phyloP scores from a whole-genome alignment of 2,329 filamentous ascomycete genomes.

The Xylariaceae sp. region DNA sequence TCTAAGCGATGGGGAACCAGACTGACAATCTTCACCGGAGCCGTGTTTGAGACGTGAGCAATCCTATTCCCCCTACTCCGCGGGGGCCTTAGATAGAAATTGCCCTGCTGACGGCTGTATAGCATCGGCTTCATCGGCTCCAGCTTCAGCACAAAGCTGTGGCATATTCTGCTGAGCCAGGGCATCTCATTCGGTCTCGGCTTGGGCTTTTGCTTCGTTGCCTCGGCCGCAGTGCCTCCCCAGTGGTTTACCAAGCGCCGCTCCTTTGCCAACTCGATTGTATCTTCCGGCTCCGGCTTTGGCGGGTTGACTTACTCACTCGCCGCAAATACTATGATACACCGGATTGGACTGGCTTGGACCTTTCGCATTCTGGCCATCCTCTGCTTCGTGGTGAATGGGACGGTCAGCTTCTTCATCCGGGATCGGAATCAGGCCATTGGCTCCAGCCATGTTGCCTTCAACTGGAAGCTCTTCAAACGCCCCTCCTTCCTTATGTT shows the following conservation, averaged over 20 bases:
- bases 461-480: constrained; percentile 56
- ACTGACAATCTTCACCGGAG: constrained; percentile 55
- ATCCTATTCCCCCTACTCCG: too few relatives aligned
- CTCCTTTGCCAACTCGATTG: constrained; percentile 62
- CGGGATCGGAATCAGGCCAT: constrained; percentile 65
- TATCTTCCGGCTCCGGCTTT: constrained; percentile 62
- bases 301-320: constrained; percentile 67
- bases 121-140: constrained; percentile 58
- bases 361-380: constrained; percentile 36
- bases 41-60: constrained; percentile 50
- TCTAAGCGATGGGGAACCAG: constrained; percentile 58
- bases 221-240: constrained; percentile 57
- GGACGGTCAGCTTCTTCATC: constrained; percentile 54
- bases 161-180: constrained; percentile 70
- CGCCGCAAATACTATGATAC: constrained; percentile 60
- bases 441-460: constrained; percentile 58
- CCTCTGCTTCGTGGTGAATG: constrained; percentile 41
- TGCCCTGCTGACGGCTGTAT: too few relatives aligned
- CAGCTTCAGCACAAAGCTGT: constrained; percentile 60
- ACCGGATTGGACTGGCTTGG: constrained; percentile 56
- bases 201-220: constrained; percentile 70
- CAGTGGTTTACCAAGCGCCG: constrained; percentile 68
- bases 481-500: constrained; percentile 56
- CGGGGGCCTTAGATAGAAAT: too few relatives aligned
- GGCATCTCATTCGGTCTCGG: constrained; percentile 71